These are phyloP conservation scores for Globisporangium uncinulatum DNA, from an alignment of 352 stramenopile genomes.

Conservation along the genomic window DNA sequence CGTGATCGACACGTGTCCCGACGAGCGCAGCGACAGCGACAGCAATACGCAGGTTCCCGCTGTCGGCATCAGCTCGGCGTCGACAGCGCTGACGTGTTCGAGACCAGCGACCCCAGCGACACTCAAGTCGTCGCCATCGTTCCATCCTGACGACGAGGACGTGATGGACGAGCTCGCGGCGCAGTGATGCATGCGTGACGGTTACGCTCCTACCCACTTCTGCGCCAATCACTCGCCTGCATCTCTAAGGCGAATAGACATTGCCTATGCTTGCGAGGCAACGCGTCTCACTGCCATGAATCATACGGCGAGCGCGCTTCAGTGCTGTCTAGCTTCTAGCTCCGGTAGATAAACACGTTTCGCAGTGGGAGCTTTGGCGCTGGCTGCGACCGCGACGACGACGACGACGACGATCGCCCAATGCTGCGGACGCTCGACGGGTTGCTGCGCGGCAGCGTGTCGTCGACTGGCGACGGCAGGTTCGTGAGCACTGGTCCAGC, in stretches of 20 bases:
- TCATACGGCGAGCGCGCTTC: background rate
- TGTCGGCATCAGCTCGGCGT: background rate
- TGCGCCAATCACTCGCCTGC: background rate
- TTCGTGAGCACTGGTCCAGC: background rate
- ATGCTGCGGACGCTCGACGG: conserved; percentile 11
- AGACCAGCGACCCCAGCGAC: background rate
- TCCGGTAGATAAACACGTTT: conserved; percentile 20
- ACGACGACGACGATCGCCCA: background rate
- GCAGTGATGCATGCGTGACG: background rate
- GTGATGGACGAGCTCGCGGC: conserved; percentile 5
- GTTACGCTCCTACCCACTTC: background rate
- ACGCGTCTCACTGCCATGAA: background rate
- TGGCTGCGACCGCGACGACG: conserved; percentile 6
- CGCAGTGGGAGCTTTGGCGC: conserved; percentile 12
- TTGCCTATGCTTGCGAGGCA: no score
- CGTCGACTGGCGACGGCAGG: background rate
- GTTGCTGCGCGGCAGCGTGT: conserved; percentile 6
- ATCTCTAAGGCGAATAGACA: no score
- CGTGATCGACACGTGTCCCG: conserved; percentile 54
- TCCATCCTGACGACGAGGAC: conserved; percentile 6
- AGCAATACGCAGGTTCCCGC: no score
- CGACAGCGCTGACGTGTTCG: background rate
- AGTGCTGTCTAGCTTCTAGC: background rate
- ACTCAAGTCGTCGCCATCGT: background rate
- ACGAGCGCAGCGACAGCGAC: conserved; percentile 1